Base-by-base conservation (phyloP, 805 yeast genomes). In the Monosporozyma aquatica region DNA sequence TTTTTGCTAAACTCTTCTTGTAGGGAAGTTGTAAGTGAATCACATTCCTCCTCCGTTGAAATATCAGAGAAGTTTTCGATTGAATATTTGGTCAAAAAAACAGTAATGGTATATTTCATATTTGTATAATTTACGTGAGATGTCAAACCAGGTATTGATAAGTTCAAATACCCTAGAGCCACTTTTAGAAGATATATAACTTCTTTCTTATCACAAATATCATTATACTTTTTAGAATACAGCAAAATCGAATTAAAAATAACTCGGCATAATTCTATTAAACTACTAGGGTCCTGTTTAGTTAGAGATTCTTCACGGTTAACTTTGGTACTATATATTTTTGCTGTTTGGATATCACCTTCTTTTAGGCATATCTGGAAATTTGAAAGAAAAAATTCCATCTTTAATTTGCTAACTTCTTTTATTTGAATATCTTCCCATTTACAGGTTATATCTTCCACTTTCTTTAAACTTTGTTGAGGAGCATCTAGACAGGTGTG, bases 261-360 rank as follows among this genome's bases (percentile, higher is more conserved):
- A 1, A 60, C 50, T 32, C 72, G 54, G 13, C 62, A 52, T 4
- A 60, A 37, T 29, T 67, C 69, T 6, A 63, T 24, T 2, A 58
- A 30, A 1, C 43, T 34, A 2, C 49, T 49, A 2, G 53, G 36
- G 13, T 55, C 54, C 5, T 56, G 32, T 1, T 36, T 9, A 3
- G 34, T 10, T 4, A 38, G 22, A 23, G 53, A 49, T 2, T 50
- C 47, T 4, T 25, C 7, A 1, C 59, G 25, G 20, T 52, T 53
- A 1, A 65, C 57, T 40, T 64, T 61, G 8, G 53, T 51, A 24
- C 62, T 61, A 45, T 62, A 65, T 22, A 65, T 51, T 33, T 54
- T 60, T 1, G 71, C 70, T 47, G 59, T 55, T 33, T 61, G 56
- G 5, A 55, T 45, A 43, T 70, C 69, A 3, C 53, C 57, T n/a